Conservation (phyloP, 2,329 filamentous ascomycete species). For the Microdochium trichocladiopsis region DNA sequence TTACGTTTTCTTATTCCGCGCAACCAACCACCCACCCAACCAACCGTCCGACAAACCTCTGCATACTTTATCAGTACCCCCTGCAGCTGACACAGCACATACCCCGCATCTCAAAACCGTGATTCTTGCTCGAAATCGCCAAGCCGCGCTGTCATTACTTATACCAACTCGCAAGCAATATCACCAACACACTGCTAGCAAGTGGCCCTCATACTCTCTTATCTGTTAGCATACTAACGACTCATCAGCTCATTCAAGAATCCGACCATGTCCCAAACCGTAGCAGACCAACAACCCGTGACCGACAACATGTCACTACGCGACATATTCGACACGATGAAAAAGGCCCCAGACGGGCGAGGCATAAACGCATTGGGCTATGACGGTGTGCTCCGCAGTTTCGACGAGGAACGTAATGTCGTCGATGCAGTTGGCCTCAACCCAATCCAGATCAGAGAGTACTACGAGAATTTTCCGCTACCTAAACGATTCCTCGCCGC, state of each 20-base stretch:
- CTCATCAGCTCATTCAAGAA: constrained; percentile 2
- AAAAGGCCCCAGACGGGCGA: too few relatives aligned
- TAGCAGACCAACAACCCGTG: constrained; percentile 10
- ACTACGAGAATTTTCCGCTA: too few relatives aligned
- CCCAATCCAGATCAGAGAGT: constrained; percentile 2
- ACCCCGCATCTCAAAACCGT: constrained; percentile 3
- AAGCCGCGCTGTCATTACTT: constrained; percentile 4
- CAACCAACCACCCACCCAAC: neutral
- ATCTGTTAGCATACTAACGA: constrained; percentile 3
- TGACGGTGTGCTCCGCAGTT: too few relatives aligned
- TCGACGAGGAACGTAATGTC: constrained; percentile 10
- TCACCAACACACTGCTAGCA: constrained; percentile 24
- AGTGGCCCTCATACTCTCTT: too few relatives aligned
- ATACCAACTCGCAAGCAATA: constrained; percentile 20
- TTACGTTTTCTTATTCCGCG: neutral
- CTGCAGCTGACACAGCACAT: too few relatives aligned
- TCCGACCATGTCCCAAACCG: constrained; percentile 8
- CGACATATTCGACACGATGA: too few relatives aligned
- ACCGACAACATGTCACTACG: constrained; percentile 4
- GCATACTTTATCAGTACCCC: too few relatives aligned
- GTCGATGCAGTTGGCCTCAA: constrained; percentile 9
- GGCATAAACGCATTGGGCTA: too few relatives aligned
- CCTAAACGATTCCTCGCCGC: too few relatives aligned
- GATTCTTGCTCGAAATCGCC: constrained; percentile 4
- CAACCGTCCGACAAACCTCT: neutral